Conservation (phyloP, 805 yeast genomes). For the Komagataella kurtzmanii region DNA sequence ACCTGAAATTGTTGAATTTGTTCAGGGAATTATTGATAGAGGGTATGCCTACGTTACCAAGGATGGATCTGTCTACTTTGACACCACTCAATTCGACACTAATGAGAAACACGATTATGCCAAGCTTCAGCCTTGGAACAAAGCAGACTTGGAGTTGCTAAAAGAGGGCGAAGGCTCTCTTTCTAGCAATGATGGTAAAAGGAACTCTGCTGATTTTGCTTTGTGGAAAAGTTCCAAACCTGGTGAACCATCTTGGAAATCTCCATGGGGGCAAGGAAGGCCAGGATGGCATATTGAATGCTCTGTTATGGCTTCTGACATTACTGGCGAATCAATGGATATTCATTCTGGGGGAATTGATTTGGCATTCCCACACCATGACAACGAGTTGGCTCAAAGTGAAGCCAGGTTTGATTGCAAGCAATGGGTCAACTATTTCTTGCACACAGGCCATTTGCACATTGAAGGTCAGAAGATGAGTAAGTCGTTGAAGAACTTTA, state of each 20-base stretch:
- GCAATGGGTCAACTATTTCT: slow-evolving; percentile 95
- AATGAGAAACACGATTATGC: slow-evolving; percentile 74
- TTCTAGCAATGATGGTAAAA: slow-evolving; percentile 41
- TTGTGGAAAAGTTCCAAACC: slow-evolving; percentile 94
- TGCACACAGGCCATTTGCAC: slow-evolving; percentile 96
- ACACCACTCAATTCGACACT: slow-evolving; percentile 70
- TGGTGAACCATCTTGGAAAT: slow-evolving; percentile 93
- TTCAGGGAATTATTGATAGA: slow-evolving; percentile 55
- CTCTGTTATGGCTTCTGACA: slow-evolving; percentile 94
- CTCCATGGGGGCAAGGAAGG: slow-evolving; percentile 95
- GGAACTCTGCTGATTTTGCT: slow-evolving; percentile 78
- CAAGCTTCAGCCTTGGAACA: slow-evolving; percentile 96
- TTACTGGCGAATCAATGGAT: slow-evolving; percentile 74
- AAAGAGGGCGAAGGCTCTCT: slow-evolving; percentile 94
- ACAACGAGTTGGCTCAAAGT: slow-evolving; percentile 92
- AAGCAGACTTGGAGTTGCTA: slow-evolving; percentile 73
- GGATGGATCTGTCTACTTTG: slow-evolving; percentile 95
- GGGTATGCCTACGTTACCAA: slow-evolving; percentile 75
- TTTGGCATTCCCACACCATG: slow-evolving; percentile 97
- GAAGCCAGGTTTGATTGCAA: slow-evolving; percentile 83
- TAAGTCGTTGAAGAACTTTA: slow-evolving; percentile 87
- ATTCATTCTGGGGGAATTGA: slow-evolving; percentile 97
- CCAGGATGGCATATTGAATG: slow-evolving; percentile 99
- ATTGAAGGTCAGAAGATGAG: slow-evolving; percentile 99
- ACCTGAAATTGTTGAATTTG: slow-evolving; percentile 81